phyloP scores from a whole-genome alignment of 2,329 filamentous ascomycete species.

The Mycocentrospora acerina region DNA sequence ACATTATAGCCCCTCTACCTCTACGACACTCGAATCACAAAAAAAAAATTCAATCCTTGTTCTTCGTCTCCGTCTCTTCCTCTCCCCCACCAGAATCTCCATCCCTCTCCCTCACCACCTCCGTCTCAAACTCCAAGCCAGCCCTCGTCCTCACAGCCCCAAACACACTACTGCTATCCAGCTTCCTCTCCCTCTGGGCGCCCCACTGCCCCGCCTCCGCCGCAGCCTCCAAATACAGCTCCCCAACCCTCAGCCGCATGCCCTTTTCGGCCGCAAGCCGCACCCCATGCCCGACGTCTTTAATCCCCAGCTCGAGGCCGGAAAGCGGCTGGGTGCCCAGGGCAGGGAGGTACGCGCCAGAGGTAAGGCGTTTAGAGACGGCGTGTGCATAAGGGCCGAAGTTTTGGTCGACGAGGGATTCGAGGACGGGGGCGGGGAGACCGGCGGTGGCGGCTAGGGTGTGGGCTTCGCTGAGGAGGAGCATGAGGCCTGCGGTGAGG shows the following conservation, averaged over 20 bases:
- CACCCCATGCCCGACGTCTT: constrained; percentile 56
- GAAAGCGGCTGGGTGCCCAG: constrained; percentile 47
- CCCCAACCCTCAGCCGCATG: constrained; percentile 44
- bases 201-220: constrained; percentile 46
- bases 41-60: background rate
- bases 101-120: constrained; percentile 31
- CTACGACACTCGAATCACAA: background rate
- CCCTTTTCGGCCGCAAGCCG: constrained; percentile 46
- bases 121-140: constrained; percentile 49
- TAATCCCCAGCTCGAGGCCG: constrained; percentile 53
- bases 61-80: background rate
- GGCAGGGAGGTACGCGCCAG: constrained; percentile 27
- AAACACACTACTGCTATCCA: constrained; percentile 57
- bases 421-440: constrained; percentile 44
- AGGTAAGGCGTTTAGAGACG: constrained; percentile 29
- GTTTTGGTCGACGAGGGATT: constrained; percentile 44
- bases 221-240: constrained; percentile 49
- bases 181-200: constrained; percentile 32
- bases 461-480: constrained; percentile 53
- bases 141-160: constrained; percentile 49
- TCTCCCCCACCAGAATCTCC: background rate
- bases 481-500: constrained; percentile 53
- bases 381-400: constrained; percentile 29
- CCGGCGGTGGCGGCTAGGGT: constrained; percentile 52
- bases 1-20: no score